phyloP scores from a whole-genome alignment of 768 basidiomycete species.

The Phallus indusiatus region DNA sequence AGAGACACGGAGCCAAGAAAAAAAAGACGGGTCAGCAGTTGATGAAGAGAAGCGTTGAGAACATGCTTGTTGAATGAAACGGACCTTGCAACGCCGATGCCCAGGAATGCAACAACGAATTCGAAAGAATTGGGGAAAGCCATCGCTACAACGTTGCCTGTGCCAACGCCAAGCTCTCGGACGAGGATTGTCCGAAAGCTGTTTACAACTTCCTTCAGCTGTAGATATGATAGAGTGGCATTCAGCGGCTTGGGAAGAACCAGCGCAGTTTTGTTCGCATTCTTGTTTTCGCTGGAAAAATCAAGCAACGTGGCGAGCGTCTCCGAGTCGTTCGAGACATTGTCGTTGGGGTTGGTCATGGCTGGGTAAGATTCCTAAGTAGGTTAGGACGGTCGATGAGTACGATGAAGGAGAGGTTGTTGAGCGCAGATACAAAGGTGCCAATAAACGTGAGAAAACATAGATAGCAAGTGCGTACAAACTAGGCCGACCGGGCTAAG shows the following conservation, averaged over 20 bases:
- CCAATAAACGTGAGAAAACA: no score
- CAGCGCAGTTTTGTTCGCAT: neutral
- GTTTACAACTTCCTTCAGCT: conserved; percentile 10
- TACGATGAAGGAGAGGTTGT: neutral
- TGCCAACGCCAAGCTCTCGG: conserved; percentile 13
- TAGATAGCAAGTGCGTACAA: no score
- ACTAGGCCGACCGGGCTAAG: no score
- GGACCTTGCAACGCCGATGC: conserved; percentile 15
- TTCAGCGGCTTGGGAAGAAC: conserved; percentile 8
- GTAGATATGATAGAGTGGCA: conserved; percentile 5
- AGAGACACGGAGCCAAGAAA: neutral
- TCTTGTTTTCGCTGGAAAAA: neutral
- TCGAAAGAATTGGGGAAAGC: conserved; percentile 16
- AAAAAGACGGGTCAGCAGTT: neutral
- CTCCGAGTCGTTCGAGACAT: neutral
- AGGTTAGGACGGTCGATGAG: no score
- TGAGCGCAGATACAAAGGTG: neutral
- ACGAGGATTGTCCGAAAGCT: conserved; percentile 11
- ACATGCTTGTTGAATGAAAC: neutral
- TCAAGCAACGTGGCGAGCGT: neutral
- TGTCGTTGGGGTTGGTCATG: neutral
- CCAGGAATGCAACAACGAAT: conserved; percentile 17
- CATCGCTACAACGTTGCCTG: conserved; percentile 15
- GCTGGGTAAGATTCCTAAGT: no score
- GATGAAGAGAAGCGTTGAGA: neutral